Conservation (phyloP, 306 rosid genomes). For the Trifolium pratense region DNA sequence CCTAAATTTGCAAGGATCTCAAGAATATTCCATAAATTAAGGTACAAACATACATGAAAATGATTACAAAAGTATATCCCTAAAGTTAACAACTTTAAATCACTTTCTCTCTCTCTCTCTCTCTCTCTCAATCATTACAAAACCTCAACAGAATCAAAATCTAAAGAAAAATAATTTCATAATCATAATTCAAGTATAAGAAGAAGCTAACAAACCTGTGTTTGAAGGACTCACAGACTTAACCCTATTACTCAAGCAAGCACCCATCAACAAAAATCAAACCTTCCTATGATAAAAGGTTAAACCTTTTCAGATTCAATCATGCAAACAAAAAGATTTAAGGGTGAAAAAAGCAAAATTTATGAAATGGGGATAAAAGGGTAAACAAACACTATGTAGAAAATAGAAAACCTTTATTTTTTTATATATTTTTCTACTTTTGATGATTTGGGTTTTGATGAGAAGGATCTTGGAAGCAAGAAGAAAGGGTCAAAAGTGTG, state of each 20-base stretch:
- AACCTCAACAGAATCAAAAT: conserved; percentile 19
- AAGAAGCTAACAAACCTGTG: conserved; percentile 57
- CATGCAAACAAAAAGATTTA: conserved; percentile 38
- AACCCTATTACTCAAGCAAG: conserved; percentile 84
- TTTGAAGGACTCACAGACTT: conserved; percentile 70
- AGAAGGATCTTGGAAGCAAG: conserved; percentile 34
- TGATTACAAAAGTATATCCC: conserved; percentile 17
- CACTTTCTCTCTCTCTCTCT: background rate
- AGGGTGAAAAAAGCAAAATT: conserved; percentile 27
- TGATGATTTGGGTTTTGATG: conserved; percentile 46
- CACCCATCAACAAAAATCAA: conserved; percentile 75
- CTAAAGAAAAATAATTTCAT: conserved; percentile 14
- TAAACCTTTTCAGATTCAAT: conserved; percentile 38
- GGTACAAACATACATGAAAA: conserved; percentile 22
- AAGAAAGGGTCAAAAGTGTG: conserved; percentile 23
- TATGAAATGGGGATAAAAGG: background rate
- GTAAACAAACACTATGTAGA: background rate
- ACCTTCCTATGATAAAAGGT: conserved; percentile 34
- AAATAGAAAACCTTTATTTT: background rate
- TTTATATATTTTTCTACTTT: background rate
- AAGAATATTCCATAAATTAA: conserved; percentile 30
- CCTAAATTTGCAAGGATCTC: conserved; percentile 41
- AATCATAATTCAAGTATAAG: conserved; percentile 3
- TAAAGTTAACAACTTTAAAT: conserved; percentile 37
- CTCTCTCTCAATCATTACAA: conserved; percentile 3